Evolutionary conservation across 179 eudicot species (phyloP).

Genomic region (Camellia oleifera): DNA sequence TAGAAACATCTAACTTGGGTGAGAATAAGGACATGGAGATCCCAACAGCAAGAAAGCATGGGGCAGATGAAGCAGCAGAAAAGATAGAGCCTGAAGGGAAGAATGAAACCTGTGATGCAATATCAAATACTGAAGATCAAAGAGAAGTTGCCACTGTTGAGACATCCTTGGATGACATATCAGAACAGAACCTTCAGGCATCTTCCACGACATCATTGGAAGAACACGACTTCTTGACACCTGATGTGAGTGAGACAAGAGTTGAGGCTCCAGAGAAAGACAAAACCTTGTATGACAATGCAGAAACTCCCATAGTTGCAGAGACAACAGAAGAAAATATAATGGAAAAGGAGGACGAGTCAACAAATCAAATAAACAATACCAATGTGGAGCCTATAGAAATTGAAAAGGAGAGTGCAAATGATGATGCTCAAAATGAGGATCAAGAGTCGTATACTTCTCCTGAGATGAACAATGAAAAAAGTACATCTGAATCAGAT

Average conservation of each 20-base stretch:
- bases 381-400: background rate
- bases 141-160: background rate
- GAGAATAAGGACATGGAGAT: background rate
- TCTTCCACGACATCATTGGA: background rate
- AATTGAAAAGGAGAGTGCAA: background rate
- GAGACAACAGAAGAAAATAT: background rate
- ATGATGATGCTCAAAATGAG: background rate
- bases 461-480: background rate
- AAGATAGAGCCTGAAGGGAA: conserved; percentile 1
- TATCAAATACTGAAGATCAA: conserved; percentile 7
- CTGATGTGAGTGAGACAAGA: background rate
- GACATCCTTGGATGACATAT: background rate
- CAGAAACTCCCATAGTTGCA: background rate
- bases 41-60: background rate
- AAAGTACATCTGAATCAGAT: conserved; percentile 5
- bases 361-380: background rate
- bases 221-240: background rate
- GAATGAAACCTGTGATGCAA: conserved; percentile 3
- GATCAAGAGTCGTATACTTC: background rate
- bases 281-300: background rate
- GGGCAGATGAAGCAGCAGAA: background rate
- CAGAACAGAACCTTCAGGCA: background rate
- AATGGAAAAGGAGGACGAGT: background rate
- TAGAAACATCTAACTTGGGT: background rate
- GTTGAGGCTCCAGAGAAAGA: background rate